A percentile compares a stretch with the other conserved stretches of the same genome.
Conservation (phyloP, 2,329 filamentous ascomycete species). For the Fusarium sp. region DNA sequence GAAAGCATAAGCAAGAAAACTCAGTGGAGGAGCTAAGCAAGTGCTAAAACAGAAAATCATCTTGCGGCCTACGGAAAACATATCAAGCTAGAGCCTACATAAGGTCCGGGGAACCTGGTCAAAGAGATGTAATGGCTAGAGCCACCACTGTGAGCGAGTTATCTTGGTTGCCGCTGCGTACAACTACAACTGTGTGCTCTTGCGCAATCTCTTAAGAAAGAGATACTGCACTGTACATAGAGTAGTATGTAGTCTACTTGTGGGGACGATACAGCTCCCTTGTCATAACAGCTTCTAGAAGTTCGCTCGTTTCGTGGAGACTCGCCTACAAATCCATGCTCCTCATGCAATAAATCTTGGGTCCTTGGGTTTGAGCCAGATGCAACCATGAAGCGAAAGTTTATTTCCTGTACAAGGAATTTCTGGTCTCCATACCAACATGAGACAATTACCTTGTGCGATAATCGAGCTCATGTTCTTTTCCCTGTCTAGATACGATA, state of each 20-base stretch:
- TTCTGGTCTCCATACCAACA: neutral
- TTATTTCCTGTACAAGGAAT: neutral
- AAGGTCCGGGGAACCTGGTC: neutral
- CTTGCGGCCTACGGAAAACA: neutral
- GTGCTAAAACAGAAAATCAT: neutral
- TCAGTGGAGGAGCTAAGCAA: neutral
- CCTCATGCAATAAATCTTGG: conserved; percentile 6
- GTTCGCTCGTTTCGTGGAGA: conserved; percentile 4
- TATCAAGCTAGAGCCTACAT: neutral
- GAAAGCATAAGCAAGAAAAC: neutral
- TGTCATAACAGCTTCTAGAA: conserved; percentile 38
- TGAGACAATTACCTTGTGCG: neutral
- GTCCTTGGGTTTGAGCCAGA: neutral
- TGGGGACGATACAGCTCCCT: conserved; percentile 23
- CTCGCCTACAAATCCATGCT: conserved; percentile 1
- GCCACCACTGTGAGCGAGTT: neutral
- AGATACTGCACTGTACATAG: neutral
- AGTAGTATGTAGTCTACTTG: neutral
- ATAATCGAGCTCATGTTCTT: conserved; percentile 10
- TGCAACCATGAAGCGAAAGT: neutral
- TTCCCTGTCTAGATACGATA: neutral
- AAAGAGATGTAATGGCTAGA: neutral
- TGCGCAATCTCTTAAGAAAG: conserved; percentile 12
- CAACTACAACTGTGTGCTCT: conserved; percentile 13
- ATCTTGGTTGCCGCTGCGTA: neutral